Conservation (phyloP, 75 land plant species). For the Sequoia sempervirens region DNA sequence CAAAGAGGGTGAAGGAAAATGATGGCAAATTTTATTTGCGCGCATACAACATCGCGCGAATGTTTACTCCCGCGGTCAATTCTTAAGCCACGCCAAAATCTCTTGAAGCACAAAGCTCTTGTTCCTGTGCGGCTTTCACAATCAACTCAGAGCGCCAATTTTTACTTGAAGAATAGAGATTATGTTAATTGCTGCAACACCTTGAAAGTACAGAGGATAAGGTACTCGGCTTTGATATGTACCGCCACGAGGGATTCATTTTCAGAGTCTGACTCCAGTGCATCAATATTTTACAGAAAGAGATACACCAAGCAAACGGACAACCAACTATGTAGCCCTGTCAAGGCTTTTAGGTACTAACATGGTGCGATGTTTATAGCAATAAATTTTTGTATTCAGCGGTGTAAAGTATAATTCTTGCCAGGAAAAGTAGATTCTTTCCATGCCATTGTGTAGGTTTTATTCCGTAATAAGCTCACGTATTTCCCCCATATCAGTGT, state of each 20-base stretch:
- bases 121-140: too few relatives aligned
- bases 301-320: background rate
- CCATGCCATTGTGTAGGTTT: background rate
- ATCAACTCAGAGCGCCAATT: too few relatives aligned
- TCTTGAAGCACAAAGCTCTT: too few relatives aligned
- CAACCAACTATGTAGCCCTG: background rate
- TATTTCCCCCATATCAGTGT: background rate
- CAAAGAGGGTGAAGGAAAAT: too few relatives aligned
- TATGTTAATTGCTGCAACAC: conserved; percentile 1
- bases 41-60: too few relatives aligned
- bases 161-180: background rate
- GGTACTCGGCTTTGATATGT: background rate
- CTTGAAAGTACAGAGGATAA: background rate
- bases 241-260: background rate
- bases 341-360: background rate
- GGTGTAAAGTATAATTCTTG: background rate
- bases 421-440: background rate
- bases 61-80: too few relatives aligned
- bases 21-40: too few relatives aligned
- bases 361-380: background rate
- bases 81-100: too few relatives aligned
- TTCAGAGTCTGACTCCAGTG: background rate
- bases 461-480: background rate
- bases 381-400: background rate
- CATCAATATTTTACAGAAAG: background rate